These are phyloP conservation scores for Wickerhamomyces pijperi DNA, from an alignment of 805 yeast species.

Conservation along the genomic window DNA sequence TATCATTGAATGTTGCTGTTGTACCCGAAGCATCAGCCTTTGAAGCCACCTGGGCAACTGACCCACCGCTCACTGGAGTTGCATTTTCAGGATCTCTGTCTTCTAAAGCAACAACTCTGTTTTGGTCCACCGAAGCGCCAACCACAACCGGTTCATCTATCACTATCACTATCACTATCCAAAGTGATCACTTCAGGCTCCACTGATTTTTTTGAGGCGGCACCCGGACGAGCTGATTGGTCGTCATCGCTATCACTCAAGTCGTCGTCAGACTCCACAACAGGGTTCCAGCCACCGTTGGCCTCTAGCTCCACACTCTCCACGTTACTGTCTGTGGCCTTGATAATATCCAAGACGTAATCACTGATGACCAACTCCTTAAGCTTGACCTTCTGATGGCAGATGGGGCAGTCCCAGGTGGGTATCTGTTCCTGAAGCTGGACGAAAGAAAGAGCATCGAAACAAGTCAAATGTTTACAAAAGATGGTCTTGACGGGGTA, in stretches of 20 bases:
- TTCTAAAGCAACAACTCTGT: background rate
- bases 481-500: constrained; percentile 58
- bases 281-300: constrained; percentile 64
- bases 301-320: constrained; percentile 57
- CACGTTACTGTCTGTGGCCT: constrained; percentile 37
- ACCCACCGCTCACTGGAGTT: too few species aligned
- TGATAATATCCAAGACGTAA: constrained; percentile 53
- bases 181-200: constrained; percentile 27
- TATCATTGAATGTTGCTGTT: too few species aligned
- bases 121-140: background rate
- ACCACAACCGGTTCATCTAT: constrained; percentile 10
- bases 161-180: constrained; percentile 39
- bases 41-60: too few species aligned
- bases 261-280: constrained; percentile 18
- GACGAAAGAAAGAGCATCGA: constrained; percentile 69
- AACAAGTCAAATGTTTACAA: constrained; percentile 81
- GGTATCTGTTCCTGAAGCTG: constrained; percentile 71
- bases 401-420: constrained; percentile 83
- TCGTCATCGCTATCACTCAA: constrained; percentile 6
- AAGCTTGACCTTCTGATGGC: constrained; percentile 41
- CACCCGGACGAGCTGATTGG: constrained; percentile 1
- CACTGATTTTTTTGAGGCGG: constrained; percentile 1
- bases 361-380: constrained; percentile 65
- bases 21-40: too few species aligned
- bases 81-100: too few species aligned